Evolutionary conservation across 2,329 filamentous ascomycete species (phyloP).

Genomic region (Ceratocystis harringtonii): DNA sequence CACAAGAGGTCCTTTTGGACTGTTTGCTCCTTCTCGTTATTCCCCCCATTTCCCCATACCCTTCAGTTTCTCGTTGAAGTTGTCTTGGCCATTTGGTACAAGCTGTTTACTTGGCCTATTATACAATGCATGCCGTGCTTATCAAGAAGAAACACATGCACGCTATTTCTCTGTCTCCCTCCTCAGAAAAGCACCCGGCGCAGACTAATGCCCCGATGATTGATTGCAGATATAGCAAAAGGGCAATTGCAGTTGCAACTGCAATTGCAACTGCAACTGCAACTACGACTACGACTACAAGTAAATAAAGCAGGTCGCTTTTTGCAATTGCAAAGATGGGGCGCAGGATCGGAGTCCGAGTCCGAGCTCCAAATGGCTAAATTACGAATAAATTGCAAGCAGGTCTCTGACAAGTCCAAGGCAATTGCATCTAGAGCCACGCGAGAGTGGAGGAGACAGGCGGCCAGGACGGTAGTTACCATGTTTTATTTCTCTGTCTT

Average conservation of each 20-base stretch:
- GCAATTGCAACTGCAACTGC: neutral
- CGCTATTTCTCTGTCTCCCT: neutral
- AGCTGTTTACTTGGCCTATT: too few species aligned
- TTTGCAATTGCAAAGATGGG: neutral
- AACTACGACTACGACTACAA: neutral
- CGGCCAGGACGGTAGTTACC: neutral
- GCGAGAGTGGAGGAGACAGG: neutral
- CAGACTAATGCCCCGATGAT: neutral
- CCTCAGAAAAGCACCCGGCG: neutral
- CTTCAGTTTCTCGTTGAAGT: too few species aligned
- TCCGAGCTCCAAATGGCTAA: neutral
- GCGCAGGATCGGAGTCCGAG: neutral
- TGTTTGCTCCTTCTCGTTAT: too few species aligned
- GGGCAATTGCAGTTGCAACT: neutral
- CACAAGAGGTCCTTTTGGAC: too few species aligned
- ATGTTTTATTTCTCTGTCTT: neutral
- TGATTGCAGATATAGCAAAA: neutral
- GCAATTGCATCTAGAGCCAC: neutral
- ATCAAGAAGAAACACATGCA: neutral
- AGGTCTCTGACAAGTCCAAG: neutral
- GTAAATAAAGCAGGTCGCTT: neutral
- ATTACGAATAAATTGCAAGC: neutral
- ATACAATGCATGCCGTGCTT: too few species aligned
- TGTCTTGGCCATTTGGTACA: too few species aligned
- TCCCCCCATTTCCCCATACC: too few species aligned